A percentile compares a stretch with the other conserved stretches of the same genome.
These are phyloP conservation scores for Elaphomyces granulatus DNA, from an alignment of 495 filamentous ascomycete species.

Conservation along the genomic window DNA sequence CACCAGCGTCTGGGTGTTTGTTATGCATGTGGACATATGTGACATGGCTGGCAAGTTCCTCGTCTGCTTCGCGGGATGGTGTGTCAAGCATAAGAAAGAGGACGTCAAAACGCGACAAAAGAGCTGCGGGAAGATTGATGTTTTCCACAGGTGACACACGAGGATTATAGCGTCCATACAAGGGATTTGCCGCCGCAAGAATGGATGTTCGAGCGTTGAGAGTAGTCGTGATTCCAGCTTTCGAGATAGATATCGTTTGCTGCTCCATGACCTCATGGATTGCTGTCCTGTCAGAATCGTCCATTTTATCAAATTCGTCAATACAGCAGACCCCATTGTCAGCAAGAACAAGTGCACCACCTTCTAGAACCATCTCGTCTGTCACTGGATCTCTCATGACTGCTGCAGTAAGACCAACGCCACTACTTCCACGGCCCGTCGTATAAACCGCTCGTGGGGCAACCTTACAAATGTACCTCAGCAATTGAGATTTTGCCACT, in stretches of 20 bases:
- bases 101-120: constrained; percentile 93
- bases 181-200: constrained; percentile 91
- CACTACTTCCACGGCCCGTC: constrained; percentile 87
- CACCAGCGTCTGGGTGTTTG: constrained; percentile 67
- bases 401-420: constrained; percentile 92
- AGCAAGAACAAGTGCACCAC: constrained; percentile 85
- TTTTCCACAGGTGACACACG: constrained; percentile 94
- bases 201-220: constrained; percentile 95
- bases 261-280: constrained; percentile 99
- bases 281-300: constrained; percentile 86
- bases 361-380: constrained; percentile 97
- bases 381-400: constrained; percentile 98
- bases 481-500: constrained; percentile 94
- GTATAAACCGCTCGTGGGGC: constrained; percentile 96
- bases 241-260: constrained; percentile 97
- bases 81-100: constrained; percentile 94
- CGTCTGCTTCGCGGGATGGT: constrained; percentile 72
- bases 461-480: constrained; percentile 98
- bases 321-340: constrained; percentile 99
- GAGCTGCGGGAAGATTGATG: constrained; percentile 91
- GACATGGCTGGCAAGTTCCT: constrained; percentile 89
- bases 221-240: constrained; percentile 92
- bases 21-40: constrained; percentile 97
- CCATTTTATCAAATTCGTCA: constrained; percentile 99
- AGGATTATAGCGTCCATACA: constrained; percentile 97